These are phyloP conservation scores for Przewalskia tangutica DNA, from an alignment of 257 asterid species.

Conservation along the genomic window DNA sequence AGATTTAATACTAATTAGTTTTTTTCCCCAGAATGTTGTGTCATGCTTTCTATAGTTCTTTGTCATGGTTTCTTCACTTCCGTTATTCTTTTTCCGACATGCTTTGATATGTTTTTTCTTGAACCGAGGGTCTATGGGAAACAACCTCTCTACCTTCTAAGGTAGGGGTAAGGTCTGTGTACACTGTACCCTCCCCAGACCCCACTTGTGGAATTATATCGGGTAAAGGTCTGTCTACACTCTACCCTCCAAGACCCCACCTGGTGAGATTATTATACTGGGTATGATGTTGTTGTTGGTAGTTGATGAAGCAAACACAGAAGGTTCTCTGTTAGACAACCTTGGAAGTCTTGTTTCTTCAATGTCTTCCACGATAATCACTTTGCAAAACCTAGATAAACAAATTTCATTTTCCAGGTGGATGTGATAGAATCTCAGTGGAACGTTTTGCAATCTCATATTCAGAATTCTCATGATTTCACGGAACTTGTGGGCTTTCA, in stretches of 20 bases:
- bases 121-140: too few species aligned
- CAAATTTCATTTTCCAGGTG: constrained; percentile 47
- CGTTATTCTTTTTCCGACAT: too few species aligned
- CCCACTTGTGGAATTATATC: too few species aligned
- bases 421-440: constrained; percentile 99
- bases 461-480: constrained; percentile 84
- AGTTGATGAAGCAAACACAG: neutral
- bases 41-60: too few species aligned
- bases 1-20: neutral
- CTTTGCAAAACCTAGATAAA: neutral
- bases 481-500: constrained; percentile 90
- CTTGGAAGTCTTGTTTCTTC: constrained; percentile 1
- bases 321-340: neutral
- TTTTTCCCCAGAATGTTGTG: neutral
- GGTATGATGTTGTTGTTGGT: neutral
- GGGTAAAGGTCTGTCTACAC: too few species aligned
- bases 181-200: too few species aligned
- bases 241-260: too few species aligned
- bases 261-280: too few species aligned
- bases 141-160: too few species aligned
- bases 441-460: constrained; percentile 87
- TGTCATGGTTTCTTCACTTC: too few species aligned
- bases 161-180: too few species aligned
- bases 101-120: too few species aligned
- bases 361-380: constrained; percentile 7